Evolutionary conservation across 768 basidiomycete species (phyloP).

Genomic region (Lactarius evosmus): DNA sequence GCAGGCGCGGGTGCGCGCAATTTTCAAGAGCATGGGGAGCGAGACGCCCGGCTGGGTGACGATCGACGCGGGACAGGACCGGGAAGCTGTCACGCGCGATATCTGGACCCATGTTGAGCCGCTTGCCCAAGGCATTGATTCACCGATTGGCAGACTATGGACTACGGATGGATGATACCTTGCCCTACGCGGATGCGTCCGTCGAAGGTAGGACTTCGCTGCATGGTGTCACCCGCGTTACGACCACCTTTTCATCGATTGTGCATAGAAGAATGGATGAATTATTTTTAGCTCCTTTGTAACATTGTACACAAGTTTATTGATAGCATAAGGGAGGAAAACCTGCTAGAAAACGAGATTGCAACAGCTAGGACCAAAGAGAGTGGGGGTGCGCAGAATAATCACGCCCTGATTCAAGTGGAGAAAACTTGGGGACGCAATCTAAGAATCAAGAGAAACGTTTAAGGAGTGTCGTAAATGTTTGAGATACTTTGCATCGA

Average conservation of each 20-base stretch:
- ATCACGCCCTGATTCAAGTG: slow-evolving; percentile 21
- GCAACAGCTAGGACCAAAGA: slow-evolving; percentile 14
- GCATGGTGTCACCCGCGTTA: background rate
- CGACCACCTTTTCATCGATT: background rate
- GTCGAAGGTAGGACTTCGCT: background rate
- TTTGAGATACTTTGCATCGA: slow-evolving; percentile 12
- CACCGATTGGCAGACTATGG: slow-evolving; percentile 51
- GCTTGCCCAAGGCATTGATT: slow-evolving; percentile 40
- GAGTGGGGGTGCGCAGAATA: slow-evolving; percentile 8
- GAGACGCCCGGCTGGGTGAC: slow-evolving; percentile 46
- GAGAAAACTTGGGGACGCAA: slow-evolving; percentile 9
- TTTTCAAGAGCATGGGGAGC: slow-evolving; percentile 54
- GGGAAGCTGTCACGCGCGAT: slow-evolving; percentile 49
- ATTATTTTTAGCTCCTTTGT: slow-evolving; percentile 17
- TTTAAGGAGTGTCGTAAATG: slow-evolving; percentile 26
- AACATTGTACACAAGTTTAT: slow-evolving; percentile 22
- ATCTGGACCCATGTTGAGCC: slow-evolving; percentile 54
- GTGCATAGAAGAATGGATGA: background rate
- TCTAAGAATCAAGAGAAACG: slow-evolving; percentile 8
- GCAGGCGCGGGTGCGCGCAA: slow-evolving; percentile 59
- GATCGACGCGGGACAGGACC: slow-evolving; percentile 55
- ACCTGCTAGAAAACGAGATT: slow-evolving; percentile 20
- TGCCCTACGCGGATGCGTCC: background rate
- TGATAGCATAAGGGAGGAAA: slow-evolving; percentile 22
- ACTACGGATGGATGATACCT: slow-evolving; percentile 45